Conservation (phyloP, 2,329 filamentous ascomycete species). For the Cladosporium sp. region DNA sequence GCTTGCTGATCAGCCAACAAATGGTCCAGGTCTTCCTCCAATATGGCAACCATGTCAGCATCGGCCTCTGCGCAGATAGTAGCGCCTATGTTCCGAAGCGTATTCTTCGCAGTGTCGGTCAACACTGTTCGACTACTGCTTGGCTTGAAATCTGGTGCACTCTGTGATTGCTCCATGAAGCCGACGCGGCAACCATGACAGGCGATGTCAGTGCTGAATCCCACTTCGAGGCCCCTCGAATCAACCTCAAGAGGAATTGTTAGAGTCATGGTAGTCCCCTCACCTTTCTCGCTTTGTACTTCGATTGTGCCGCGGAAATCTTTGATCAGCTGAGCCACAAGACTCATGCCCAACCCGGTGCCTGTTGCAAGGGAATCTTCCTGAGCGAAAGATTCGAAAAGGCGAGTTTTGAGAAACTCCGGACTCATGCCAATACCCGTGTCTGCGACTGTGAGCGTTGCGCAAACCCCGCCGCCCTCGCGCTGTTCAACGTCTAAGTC, state of each 20-base stretch:
- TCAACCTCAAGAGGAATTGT: conserved; percentile 10
- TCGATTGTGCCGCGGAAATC: conserved; percentile 57
- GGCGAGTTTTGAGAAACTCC: conserved; percentile 6
- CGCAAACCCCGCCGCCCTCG: not conserved
- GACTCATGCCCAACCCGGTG: conserved; percentile 61
- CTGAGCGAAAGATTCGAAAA: conserved; percentile 63
- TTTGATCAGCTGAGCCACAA: conserved; percentile 57
- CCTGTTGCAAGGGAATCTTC: conserved; percentile 60
- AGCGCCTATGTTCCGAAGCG: not conserved
- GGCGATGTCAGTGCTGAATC: too few species aligned
- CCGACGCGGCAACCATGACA: not conserved
- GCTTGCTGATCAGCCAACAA: not conserved
- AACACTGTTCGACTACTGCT: not conserved
- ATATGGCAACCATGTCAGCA: not conserved
- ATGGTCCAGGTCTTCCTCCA: not conserved
- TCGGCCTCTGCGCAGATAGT: not conserved
- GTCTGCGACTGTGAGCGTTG: not conserved
- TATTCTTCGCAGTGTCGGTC: not conserved
- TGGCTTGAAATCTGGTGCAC: not conserved
- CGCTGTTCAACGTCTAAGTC: not conserved
- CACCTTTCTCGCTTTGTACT: conserved; percentile 26
- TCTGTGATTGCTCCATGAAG: not conserved
- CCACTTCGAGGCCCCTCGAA: too few species aligned
- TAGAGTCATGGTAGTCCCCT: conserved; percentile 19
- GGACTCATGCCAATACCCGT: not conserved